Conservation (phyloP, 129 eudicot genomes). For the Tanacetum coccineum region DNA sequence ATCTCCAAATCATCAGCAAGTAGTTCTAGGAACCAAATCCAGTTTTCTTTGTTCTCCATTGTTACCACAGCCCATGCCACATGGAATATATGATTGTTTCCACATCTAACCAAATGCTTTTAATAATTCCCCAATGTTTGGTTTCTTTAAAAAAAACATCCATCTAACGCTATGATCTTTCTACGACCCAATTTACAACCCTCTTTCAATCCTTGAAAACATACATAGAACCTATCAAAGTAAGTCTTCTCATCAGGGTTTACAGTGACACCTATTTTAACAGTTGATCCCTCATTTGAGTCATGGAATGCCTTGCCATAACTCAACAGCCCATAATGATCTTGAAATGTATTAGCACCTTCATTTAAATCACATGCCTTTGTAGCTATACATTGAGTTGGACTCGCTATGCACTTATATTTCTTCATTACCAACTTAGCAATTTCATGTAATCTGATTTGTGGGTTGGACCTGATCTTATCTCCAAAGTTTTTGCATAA, state of each 20-base stretch:
- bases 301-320: no score
- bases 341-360: neutral
- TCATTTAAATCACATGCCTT: neutral
- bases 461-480: neutral
- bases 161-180: neutral
- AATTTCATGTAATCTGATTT: neutral
- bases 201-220: neutral
- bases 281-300: neutral
- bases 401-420: neutral
- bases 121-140: neutral
- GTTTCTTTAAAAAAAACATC: neutral
- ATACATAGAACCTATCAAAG: neutral
- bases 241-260: neutral
- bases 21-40: no score
- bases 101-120: neutral
- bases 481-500: neutral
- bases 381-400: neutral
- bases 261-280: neutral
- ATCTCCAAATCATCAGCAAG: no score
- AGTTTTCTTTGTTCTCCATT: no score
- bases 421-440: neutral
- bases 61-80: neutral
- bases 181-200: neutral
- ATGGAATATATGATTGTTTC: no score
- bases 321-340: neutral